phyloP scores from a whole-genome alignment of 208 protist species.

The Vickermania ingenoplastis region DNA sequence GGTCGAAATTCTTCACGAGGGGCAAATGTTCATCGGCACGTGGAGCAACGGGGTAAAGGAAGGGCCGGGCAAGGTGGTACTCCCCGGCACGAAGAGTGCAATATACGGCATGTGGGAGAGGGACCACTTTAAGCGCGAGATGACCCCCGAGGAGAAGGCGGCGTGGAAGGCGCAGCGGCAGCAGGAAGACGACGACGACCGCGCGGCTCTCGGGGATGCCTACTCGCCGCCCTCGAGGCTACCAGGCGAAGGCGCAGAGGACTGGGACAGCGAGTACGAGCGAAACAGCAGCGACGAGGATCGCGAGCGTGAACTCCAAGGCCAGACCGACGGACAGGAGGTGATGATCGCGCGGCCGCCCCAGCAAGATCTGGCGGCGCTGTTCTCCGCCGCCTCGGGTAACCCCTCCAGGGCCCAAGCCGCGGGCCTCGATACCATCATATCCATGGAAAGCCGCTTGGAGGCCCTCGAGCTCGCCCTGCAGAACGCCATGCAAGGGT shows the following conservation, averaged over 20 bases:
- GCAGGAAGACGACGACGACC: not conserved
- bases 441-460: conserved; percentile 36
- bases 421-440: conserved; percentile 15
- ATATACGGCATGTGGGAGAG: conserved; percentile 64
- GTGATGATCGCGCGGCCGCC: not conserved
- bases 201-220: not conserved
- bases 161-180: conserved; percentile 9
- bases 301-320: not conserved
- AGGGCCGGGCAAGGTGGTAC: conserved; percentile 43
- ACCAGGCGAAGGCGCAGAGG: not conserved
- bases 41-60: conserved; percentile 56
- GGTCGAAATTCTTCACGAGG: conserved; percentile 38
- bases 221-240: not conserved
- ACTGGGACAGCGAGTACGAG: not conserved
- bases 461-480: conserved; percentile 14
- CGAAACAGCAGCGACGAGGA: not conserved
- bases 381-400: not conserved
- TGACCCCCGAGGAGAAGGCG: conserved; percentile 34
- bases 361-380: not conserved
- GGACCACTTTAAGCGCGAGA: conserved; percentile 58
- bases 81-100: conserved; percentile 23
- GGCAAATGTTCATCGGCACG: conserved; percentile 58
- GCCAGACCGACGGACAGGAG: not conserved
- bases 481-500: not conserved
- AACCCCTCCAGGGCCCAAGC: not conserved